phyloP scores from a whole-genome alignment of 352 stramenopile species.

The Phytophthora palmivora region DNA sequence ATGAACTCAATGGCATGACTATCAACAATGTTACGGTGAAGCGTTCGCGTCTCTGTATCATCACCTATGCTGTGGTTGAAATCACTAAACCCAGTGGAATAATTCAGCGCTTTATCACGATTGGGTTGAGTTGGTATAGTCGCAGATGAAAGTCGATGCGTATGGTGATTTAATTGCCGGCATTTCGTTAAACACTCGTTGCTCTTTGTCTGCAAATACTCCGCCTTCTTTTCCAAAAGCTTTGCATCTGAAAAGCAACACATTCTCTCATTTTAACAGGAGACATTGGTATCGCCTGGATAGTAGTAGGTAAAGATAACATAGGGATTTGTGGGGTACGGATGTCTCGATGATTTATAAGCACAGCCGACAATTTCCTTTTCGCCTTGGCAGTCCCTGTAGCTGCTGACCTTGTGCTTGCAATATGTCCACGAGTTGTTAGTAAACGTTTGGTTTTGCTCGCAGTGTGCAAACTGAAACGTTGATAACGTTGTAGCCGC shows the following conservation, averaged over 20 bases:
- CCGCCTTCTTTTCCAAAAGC: constrained; percentile 68
- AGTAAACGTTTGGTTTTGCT: constrained; percentile 48
- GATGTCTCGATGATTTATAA: constrained; percentile 6
- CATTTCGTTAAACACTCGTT: constrained; percentile 50
- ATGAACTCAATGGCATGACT: constrained; percentile 53
- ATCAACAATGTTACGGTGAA: not conserved
- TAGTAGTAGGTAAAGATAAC: not conserved
- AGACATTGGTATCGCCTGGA: not conserved
- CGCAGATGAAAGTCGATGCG: constrained; percentile 16
- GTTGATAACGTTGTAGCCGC: constrained; percentile 52
- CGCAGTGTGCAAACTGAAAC: constrained; percentile 40
- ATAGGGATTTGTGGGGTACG: not conserved
- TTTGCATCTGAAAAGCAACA: constrained; percentile 44
- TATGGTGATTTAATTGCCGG: constrained; percentile 4
- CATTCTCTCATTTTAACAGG: constrained; percentile 2
- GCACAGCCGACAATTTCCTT: constrained; percentile 8
- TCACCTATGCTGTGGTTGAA: constrained; percentile 25
- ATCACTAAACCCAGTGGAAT: constrained; percentile 13
- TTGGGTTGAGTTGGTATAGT: constrained; percentile 7
- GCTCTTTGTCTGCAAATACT: constrained; percentile 56
- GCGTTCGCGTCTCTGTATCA: constrained; percentile 4
- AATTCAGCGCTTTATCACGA: constrained; percentile 22
- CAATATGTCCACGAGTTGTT: constrained; percentile 6
- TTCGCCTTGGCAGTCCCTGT: constrained; percentile 21
- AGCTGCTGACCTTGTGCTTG: constrained; percentile 13